phyloP scores from a whole-genome alignment of 1,139 yeast species.

The Nakaseomyces uthaithaninus region DNA sequence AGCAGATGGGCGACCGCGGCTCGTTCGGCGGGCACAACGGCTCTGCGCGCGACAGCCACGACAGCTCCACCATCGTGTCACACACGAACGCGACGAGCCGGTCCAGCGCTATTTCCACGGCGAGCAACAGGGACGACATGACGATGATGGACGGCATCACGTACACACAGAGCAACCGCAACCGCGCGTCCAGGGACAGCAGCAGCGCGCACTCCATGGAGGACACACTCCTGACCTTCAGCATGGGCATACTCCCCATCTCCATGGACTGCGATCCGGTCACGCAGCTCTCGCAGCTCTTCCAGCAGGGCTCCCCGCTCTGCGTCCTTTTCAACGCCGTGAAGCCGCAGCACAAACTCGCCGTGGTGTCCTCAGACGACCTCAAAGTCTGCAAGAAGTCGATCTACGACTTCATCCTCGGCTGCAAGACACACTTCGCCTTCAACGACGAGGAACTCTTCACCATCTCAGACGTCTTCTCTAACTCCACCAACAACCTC shows the following conservation, averaged over 20 bases:
- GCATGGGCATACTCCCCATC: slow-evolving; percentile 71
- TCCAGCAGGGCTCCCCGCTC: slow-evolving; percentile 88
- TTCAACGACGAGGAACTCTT: slow-evolving; percentile 77
- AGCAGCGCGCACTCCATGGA: slow-evolving; percentile 28
- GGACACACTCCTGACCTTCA: slow-evolving; percentile 43
- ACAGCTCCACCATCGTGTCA: slow-evolving; percentile 9
- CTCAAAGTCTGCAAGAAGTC: slow-evolving; percentile 78
- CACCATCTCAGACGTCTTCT: slow-evolving; percentile 83
- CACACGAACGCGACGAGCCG: slow-evolving; percentile 14
- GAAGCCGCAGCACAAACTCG: slow-evolving; percentile 36
- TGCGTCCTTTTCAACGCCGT: slow-evolving; percentile 70
- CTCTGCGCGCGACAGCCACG: slow-evolving; percentile 14
- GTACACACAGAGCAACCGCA: slow-evolving; percentile 18
- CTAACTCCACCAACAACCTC: slow-evolving; percentile 72
- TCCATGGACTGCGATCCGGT: slow-evolving; percentile 80
- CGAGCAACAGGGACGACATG: slow-evolving; percentile 20
- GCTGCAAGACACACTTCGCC: slow-evolving; percentile 70
- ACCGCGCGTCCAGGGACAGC: slow-evolving; percentile 22
- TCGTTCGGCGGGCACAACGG: neutral
- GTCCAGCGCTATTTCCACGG: slow-evolving; percentile 25
- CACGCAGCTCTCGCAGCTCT: slow-evolving; percentile 78
- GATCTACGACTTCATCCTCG: slow-evolving; percentile 82
- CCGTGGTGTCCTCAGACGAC: slow-evolving; percentile 66
- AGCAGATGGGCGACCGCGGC: slow-evolving; percentile 26
- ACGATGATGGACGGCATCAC: slow-evolving; percentile 20